Percentiles rank a stretch among this genome's conserved stretches.
phyloP scores from a whole-genome alignment of 2,329 filamentous ascomycete genomes.

The Aquanectria penicillioides region DNA sequence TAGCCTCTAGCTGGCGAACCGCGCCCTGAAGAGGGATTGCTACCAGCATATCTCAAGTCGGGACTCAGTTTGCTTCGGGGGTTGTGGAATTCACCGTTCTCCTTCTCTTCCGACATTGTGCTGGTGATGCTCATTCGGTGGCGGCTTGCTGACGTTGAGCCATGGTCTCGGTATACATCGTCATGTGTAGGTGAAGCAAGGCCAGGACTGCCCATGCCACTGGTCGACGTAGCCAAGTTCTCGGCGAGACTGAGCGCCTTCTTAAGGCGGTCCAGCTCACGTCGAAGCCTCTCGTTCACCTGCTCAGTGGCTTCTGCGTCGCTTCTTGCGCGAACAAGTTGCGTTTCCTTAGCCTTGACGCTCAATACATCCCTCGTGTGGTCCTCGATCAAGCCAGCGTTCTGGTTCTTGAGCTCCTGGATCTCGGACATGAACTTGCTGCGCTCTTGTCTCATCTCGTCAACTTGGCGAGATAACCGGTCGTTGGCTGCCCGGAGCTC shows the following conservation, averaged over 20 bases:
- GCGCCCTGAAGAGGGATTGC: constrained; percentile 63
- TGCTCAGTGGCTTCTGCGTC: constrained; percentile 91
- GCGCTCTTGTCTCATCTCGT: constrained; percentile 85
- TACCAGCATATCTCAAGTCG: constrained; percentile 62
- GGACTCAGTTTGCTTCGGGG: constrained; percentile 64
- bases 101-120: constrained; percentile 78
- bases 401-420: constrained; percentile 95
- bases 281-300: constrained; percentile 82
- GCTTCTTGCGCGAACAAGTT: constrained; percentile 89
- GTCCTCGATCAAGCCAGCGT: constrained; percentile 95
- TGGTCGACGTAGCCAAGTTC: constrained; percentile 53
- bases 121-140: constrained; percentile 72
- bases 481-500: constrained; percentile 89
- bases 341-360: constrained; percentile 98
- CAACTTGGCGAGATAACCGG: constrained; percentile 75
- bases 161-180: constrained; percentile 68
- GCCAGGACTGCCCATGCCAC: constrained; percentile 51
- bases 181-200: constrained; percentile 65
- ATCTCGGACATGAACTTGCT: constrained; percentile 86
- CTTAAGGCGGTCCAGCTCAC: constrained; percentile 94
- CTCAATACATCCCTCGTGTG: constrained; percentile 94
- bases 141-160: constrained; percentile 50
- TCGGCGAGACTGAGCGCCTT: constrained; percentile 77
- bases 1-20: constrained; percentile 69
- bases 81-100: constrained; percentile 69